phyloP scores from a whole-genome alignment of 352 stramenopile genomes.

The Phytopythium montanum region DNA sequence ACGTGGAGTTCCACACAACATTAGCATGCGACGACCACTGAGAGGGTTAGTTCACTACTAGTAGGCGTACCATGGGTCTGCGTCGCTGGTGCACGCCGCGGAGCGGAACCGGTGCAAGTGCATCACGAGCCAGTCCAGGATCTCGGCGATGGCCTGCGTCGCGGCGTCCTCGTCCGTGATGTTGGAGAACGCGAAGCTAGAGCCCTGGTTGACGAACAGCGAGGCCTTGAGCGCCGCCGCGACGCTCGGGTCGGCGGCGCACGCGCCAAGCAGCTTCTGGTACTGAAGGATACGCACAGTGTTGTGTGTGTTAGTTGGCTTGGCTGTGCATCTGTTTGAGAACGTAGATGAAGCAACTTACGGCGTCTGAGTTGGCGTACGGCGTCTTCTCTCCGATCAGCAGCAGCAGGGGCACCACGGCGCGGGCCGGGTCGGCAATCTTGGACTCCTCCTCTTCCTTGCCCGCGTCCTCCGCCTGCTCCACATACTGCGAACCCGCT shows the following conservation, averaged over 20 bases:
- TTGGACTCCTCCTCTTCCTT: constrained; percentile 7
- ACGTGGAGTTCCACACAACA: neutral
- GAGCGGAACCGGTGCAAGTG: constrained; percentile 82
- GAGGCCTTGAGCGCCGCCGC: constrained; percentile 28
- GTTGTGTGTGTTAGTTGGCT: neutral
- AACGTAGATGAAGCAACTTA: constrained; percentile 21
- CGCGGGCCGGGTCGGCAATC: constrained; percentile 12
- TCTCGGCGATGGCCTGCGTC: constrained; percentile 79
- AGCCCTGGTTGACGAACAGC: constrained; percentile 70
- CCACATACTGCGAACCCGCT: no score
- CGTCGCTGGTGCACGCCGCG: constrained; percentile 73
- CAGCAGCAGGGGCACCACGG: constrained; percentile 51
- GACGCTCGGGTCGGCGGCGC: constrained; percentile 16
- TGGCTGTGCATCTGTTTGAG: constrained; percentile 4
- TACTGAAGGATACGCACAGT: constrained; percentile 35
- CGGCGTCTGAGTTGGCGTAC: constrained; percentile 56
- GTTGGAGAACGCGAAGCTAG: constrained; percentile 83
- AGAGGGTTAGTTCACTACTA: neutral
- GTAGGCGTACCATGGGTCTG: constrained; percentile 49
- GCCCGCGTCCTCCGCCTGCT: constrained; percentile 4
- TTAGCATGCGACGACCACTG: neutral
- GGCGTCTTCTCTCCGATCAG: constrained; percentile 63
- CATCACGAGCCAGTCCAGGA: constrained; percentile 82
- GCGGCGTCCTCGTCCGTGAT: constrained; percentile 89
- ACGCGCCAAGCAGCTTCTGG: constrained; percentile 40